A percentile compares a stretch with the other conserved stretches of the same genome.
Conservation (phyloP, 2,329 filamentous ascomycete species). For the Phoma herbarum region DNA sequence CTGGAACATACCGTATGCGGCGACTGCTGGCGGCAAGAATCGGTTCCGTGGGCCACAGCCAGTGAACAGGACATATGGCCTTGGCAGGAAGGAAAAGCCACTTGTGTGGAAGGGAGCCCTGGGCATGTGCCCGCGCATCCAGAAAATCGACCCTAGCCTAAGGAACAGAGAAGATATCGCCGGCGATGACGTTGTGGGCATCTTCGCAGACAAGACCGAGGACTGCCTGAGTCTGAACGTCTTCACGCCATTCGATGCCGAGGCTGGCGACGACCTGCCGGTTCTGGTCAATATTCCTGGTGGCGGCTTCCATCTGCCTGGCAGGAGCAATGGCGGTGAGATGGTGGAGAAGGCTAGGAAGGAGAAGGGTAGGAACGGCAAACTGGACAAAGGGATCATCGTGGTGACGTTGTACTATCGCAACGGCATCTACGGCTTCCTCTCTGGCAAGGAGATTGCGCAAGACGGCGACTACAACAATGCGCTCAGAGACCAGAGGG, state of each 20-base stretch:
- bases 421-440: conserved; percentile 56
- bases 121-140: conserved; percentile 47
- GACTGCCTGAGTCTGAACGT: conserved; percentile 57
- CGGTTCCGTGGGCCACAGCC: conserved; percentile 46
- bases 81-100: conserved; percentile 32
- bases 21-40: conserved; percentile 40
- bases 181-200: conserved; percentile 38
- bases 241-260: conserved; percentile 44
- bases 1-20: conserved; percentile 49
- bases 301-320: conserved; percentile 53
- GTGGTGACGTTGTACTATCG: conserved; percentile 48
- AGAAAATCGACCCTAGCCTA: conserved; percentile 42
- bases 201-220: conserved; percentile 39
- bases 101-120: conserved; percentile 42
- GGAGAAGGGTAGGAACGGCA: conserved; percentile 37
- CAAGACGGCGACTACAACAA: conserved; percentile 49
- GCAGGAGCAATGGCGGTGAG: conserved; percentile 42
- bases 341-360: conserved; percentile 44
- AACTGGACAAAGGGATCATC: conserved; percentile 45
- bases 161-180: conserved; percentile 41
- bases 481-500: conserved; percentile 51
- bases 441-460: conserved; percentile 53
- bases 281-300: conserved; percentile 59
- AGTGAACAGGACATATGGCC: conserved; percentile 37
- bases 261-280: conserved; percentile 45